Conservation (phyloP, 2,329 filamentous ascomycete species). For the Domatiomyces catenatus region DNA sequence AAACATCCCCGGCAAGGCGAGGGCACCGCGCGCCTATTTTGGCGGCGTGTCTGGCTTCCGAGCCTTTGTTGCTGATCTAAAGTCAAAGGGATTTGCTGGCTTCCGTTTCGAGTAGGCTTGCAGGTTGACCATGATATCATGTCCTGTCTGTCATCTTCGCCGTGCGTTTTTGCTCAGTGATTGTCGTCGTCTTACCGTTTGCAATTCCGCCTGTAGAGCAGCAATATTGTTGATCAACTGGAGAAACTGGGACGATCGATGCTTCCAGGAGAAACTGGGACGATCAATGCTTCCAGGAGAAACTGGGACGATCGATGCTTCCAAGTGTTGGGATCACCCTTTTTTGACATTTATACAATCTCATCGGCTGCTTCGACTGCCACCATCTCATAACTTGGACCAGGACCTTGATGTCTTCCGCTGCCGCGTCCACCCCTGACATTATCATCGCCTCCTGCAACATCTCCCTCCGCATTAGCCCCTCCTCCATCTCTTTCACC, state of each 20-base stretch:
- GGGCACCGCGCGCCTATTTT: conserved; percentile 4
- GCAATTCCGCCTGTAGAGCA: not conserved
- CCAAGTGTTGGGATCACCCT: no score
- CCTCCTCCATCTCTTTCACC: conserved; percentile 26
- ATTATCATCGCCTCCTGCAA: not conserved
- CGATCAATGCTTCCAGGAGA: not conserved
- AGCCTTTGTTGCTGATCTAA: not conserved
- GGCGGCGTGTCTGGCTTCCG: conserved; percentile 1
- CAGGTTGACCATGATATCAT: not conserved
- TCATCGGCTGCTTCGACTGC: conserved; percentile 30
- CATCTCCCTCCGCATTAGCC: not conserved
- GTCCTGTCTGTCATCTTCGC: not conserved
- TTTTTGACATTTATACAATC: conserved; percentile 3
- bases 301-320: not conserved
- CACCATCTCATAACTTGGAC: conserved; percentile 48
- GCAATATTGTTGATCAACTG: no score
- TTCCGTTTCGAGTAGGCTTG: not conserved
- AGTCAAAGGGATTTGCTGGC: not conserved
- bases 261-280: no score
- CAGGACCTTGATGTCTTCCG: conserved; percentile 17
- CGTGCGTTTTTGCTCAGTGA: not conserved
- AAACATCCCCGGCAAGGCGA: conserved; percentile 37
- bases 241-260: not conserved
- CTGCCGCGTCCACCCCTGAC: conserved; percentile 15
- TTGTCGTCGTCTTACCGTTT: not conserved